Base-by-base conservation (phyloP, 345 rosid genomes). In the Arabidopsis arenosa region DNA sequence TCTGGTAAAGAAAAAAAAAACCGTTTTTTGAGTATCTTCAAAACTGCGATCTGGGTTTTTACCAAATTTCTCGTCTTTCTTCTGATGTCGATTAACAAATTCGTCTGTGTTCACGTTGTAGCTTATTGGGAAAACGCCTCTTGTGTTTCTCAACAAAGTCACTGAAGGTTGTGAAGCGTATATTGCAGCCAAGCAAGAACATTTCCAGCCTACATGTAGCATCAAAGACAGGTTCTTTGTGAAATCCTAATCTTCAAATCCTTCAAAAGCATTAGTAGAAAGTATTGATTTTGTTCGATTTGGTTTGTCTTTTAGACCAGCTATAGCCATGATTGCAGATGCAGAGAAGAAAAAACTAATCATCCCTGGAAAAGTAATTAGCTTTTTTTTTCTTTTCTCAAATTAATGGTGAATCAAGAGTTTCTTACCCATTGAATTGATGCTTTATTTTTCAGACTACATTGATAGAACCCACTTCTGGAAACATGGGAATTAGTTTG, bases 401-500 rank as follows among this genome's bases (percentile, higher is more conserved):
- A 14, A 37, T 15, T 51, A 14, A 53, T 0, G 0, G 45, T 79
- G 51, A 7, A 47, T 56, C 2, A 13, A 35, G n/a, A 10, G 48
- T 17, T 23, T 40, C 23, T 68, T 40, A 68, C 28, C 5, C 4
- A 0, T 28, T 49, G 4, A 36, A 14, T 5, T 8, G 36, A n/a
- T 68, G 45, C 4, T 40, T 23, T 66, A 0, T 66, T 52, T 52
- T 55, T 15, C 75, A 90, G 99, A 95, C 99, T 2, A 86, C 83
- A 41, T 80, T 95, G 84, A 90, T 95, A 70, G 99, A 95, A 84
- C 97, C 99, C 0, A 95, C 99, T 5, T 92, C 99, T 1, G 99
- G 99, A 45, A 95, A 92, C 75, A 95, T 90, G 97, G 97, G 97
- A 59, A 95, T 92, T 48, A 95, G 97, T 75, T 73, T 92, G 97